These are phyloP conservation scores for Parasarocladium wereldwijsianum DNA, from an alignment of 2,329 filamentous ascomycete genomes.

Conservation along the genomic window DNA sequence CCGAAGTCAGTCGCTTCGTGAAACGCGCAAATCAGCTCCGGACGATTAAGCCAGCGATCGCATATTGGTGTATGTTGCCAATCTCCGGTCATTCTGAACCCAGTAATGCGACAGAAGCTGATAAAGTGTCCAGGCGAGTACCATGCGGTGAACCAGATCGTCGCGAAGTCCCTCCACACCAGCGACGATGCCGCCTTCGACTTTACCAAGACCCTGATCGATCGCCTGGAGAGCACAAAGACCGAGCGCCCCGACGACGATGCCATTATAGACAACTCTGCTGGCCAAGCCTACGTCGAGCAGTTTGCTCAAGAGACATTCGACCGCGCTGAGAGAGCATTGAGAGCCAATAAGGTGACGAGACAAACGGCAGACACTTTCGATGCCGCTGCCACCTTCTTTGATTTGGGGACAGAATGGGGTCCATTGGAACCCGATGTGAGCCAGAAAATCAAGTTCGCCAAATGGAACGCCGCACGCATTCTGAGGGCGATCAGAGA, in stretches of 20 bases:
- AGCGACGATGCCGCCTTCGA: constrained; percentile 61
- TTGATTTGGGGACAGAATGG: constrained; percentile 82
- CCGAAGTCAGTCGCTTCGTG: constrained; percentile 75
- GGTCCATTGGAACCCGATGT: constrained; percentile 59
- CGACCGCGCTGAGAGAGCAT: constrained; percentile 64
- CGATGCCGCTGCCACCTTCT: constrained; percentile 80
- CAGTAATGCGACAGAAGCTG: neutral
- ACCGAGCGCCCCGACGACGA: constrained; percentile 61
- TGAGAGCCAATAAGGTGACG: constrained; percentile 72
- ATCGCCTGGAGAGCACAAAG: constrained; percentile 58
- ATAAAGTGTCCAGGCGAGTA: constrained; percentile 65
- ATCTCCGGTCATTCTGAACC: neutral
- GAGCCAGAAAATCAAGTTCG: constrained; percentile 81
- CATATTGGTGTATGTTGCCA: constrained; percentile 75
- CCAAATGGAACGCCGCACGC: constrained; percentile 86
- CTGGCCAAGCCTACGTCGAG: constrained; percentile 83
- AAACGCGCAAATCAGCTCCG: constrained; percentile 74
- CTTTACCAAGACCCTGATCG: constrained; percentile 77
- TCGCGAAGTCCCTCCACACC: constrained; percentile 65
- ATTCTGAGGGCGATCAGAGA: constrained; percentile 86
- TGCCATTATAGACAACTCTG: constrained; percentile 70
- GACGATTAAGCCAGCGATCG: constrained; percentile 68
- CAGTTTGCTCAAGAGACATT: constrained; percentile 88
- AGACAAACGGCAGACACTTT: constrained; percentile 90
- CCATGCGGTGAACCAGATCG: constrained; percentile 85